These are phyloP conservation scores for Puccinia sorghi DNA, from an alignment of 1,284 basidiomycete genomes.

Conservation along the genomic window DNA sequence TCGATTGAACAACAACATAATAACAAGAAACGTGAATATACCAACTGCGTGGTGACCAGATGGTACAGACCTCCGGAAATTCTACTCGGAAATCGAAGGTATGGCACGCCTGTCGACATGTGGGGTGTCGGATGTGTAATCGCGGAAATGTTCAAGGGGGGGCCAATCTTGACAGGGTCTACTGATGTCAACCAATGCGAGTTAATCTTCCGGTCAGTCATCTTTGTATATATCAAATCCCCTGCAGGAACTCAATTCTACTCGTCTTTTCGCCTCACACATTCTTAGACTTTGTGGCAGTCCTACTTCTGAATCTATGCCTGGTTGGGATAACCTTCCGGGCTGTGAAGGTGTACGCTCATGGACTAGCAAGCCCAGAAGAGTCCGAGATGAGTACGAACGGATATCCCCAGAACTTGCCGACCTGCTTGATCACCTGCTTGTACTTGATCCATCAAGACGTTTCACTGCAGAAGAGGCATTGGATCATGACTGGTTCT, in stretches of 20 bases:
- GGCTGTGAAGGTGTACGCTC: conserved; percentile 52
- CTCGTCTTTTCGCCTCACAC: neutral
- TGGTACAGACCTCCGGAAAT: conserved; percentile 99
- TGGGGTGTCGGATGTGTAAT: conserved; percentile 98
- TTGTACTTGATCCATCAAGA: conserved; percentile 63
- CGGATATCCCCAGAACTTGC: conserved; percentile 52
- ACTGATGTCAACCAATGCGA: conserved; percentile 88
- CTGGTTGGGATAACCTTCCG: conserved; percentile 68
- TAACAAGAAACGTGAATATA: conserved; percentile 66
- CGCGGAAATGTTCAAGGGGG: conserved; percentile 88
- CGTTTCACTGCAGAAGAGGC: conserved; percentile 63
- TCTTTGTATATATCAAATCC: too few relatives aligned
- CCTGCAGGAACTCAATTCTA: neutral
- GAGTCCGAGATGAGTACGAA: conserved; percentile 34
- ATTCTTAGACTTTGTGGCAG: conserved; percentile 70
- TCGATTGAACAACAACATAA: conserved; percentile 56
- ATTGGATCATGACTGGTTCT: conserved; percentile 64
- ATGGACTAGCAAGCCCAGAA: conserved; percentile 28
- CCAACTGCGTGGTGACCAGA: conserved; percentile 96
- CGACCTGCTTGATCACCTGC: conserved; percentile 61
- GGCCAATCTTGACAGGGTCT: conserved; percentile 82
- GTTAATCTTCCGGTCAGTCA: conserved; percentile 70
- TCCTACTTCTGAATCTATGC: conserved; percentile 73
- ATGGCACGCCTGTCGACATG: conserved; percentile 91
- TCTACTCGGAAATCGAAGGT: conserved; percentile 79